Conservation (phyloP, 371 early-diverging fungal genomes). For the Neoconidiobolus thromboides region DNA sequence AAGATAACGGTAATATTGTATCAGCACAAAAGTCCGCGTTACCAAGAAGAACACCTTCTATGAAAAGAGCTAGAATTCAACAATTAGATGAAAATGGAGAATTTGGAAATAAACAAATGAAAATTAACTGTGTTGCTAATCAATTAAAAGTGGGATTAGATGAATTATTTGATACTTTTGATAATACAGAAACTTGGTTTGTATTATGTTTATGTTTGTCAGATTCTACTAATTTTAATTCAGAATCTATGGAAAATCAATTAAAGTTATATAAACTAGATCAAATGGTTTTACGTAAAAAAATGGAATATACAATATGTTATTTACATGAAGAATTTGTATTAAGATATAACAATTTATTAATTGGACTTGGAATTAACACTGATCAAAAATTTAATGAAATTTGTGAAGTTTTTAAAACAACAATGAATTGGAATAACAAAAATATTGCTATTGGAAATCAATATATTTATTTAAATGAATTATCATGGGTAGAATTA, state of each 20-base stretch:
- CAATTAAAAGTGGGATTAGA: slow-evolving; percentile 55
- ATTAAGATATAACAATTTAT: slow-evolving; percentile 28
- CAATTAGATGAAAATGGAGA: slow-evolving; percentile 1
- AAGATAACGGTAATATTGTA: slow-evolving; percentile 42
- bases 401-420: slow-evolving; percentile 17
- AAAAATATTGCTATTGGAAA: slow-evolving; percentile 24
- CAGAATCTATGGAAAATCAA: slow-evolving; percentile 36
- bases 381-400: slow-evolving; percentile 13
- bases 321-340: slow-evolving; percentile 41
- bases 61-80: slow-evolving; percentile 6
- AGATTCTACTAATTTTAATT: slow-evolving; percentile 44
- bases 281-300: slow-evolving; percentile 33
- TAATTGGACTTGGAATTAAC: slow-evolving; percentile 16
- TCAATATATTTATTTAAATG: slow-evolving; percentile 39
- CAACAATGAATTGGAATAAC: slow-evolving; percentile 19
- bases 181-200: slow-evolving; percentile 73
- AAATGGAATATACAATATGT: slow-evolving; percentile 37
- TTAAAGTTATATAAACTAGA: slow-evolving; percentile 37
- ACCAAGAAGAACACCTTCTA: slow-evolving; percentile 21
- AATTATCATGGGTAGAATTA: slow-evolving; percentile 51
- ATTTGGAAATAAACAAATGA: slow-evolving; percentile 5
- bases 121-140: slow-evolving; percentile 26
- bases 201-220: slow-evolving; percentile 49
- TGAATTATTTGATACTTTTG: slow-evolving; percentile 56
- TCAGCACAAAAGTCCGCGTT: slow-evolving; percentile 30